These are phyloP conservation scores for Botrytis deweyae DNA, from an alignment of 2,329 filamentous ascomycete species.

Conservation along the genomic window DNA sequence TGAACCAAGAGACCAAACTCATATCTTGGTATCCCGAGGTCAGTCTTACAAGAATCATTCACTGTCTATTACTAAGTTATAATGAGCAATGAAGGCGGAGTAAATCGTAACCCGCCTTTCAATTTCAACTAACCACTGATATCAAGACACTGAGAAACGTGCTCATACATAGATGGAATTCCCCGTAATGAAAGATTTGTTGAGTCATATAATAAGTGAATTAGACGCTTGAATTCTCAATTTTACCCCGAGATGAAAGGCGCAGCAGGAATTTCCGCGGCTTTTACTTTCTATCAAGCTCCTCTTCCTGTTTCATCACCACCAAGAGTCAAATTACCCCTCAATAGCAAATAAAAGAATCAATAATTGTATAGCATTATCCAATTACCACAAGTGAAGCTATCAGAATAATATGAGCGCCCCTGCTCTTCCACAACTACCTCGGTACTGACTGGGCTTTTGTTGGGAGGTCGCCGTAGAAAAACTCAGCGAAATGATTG, in stretches of 20 bases:
- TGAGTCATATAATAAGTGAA: background rate
- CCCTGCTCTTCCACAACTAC: background rate
- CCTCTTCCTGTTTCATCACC: background rate
- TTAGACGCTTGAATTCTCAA: background rate
- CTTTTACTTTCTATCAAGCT: background rate
- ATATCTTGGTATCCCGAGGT: too few relatives aligned
- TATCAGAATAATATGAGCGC: background rate
- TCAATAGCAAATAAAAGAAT: background rate
- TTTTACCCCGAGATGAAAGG: background rate
- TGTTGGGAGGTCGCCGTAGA: background rate
- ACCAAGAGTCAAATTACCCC: background rate
- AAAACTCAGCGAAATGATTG: background rate
- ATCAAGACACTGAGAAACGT: background rate
- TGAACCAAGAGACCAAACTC: too few relatives aligned
- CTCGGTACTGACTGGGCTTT: background rate
- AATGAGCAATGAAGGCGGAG: background rate
- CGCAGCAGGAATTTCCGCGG: too few relatives aligned
- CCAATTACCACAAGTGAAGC: background rate
- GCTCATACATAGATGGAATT: background rate
- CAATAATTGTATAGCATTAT: too few relatives aligned
- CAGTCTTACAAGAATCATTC: background rate
- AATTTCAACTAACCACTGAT: background rate
- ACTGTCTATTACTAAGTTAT: background rate
- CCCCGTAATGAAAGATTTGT: too few relatives aligned
- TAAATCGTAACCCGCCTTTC: too few relatives aligned